phyloP scores from a whole-genome alignment of 2,329 filamentous ascomycete species.

The Parastagonospora avenae region DNA sequence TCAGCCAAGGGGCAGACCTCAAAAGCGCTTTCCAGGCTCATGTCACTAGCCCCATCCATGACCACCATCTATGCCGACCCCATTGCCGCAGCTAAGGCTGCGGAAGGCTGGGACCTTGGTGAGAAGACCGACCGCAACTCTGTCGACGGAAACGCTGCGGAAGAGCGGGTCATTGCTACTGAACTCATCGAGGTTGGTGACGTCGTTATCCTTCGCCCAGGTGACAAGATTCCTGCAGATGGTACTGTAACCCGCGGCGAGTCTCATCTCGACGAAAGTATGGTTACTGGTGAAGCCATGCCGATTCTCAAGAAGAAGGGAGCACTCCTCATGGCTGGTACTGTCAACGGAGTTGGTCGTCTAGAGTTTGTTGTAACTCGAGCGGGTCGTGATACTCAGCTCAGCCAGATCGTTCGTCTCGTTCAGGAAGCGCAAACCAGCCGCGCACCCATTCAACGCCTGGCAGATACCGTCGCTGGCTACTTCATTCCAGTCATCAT shows the following conservation, averaged over 20 bases:
- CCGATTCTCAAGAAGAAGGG: slow-evolving; percentile 89
- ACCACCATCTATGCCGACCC: slow-evolving; percentile 95
- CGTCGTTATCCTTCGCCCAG: slow-evolving; percentile 88
- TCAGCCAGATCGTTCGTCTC: slow-evolving; percentile 97
- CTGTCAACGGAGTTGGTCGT: slow-evolving; percentile 91
- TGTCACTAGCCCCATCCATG: slow-evolving; percentile 96
- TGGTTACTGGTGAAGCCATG: slow-evolving; percentile 98
- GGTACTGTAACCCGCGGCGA: slow-evolving; percentile 85
- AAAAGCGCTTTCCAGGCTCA: slow-evolving; percentile 87
- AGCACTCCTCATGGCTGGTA: slow-evolving; percentile 83
- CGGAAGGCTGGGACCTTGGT: slow-evolving; percentile 72
- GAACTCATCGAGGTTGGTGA: slow-evolving; percentile 94
- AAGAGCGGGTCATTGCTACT: slow-evolving; percentile 86
- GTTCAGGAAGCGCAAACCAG: slow-evolving; percentile 97
- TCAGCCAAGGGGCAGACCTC: slow-evolving; percentile 95
- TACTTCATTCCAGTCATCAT: slow-evolving; percentile 94
- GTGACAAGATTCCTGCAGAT: slow-evolving; percentile 96
- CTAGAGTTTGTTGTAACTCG: slow-evolving; percentile 91
- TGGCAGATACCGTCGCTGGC: slow-evolving; percentile 88
- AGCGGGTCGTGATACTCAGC: slow-evolving; percentile 91
- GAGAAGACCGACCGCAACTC: slow-evolving; percentile 53
- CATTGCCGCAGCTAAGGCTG: slow-evolving; percentile 88
- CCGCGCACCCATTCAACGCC: slow-evolving; percentile 88
- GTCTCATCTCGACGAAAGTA: slow-evolving; percentile 94
- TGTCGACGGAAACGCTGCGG: slow-evolving; percentile 65